These are phyloP conservation scores for Populus ilicifolia DNA, from an alignment of 345 rosid genomes.

Conservation along the genomic window DNA sequence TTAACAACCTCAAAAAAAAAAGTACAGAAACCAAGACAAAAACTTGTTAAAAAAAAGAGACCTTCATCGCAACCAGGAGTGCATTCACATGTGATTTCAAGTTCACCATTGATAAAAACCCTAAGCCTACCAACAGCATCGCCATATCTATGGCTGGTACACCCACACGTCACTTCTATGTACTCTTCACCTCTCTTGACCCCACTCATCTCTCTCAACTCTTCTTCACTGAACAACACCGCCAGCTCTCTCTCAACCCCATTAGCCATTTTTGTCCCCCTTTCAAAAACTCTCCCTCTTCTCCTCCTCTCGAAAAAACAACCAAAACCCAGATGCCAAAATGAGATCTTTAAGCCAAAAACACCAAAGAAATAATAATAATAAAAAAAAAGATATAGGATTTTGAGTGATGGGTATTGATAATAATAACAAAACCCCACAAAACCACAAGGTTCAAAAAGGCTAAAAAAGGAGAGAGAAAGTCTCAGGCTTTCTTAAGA, in stretches of 20 bases:
- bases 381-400: not conserved
- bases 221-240: conserved; percentile 70
- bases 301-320: not conserved
- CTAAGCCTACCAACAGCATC: conserved; percentile 99
- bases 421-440: conserved; percentile 32
- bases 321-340: conserved; percentile 4
- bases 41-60: conserved; percentile 25
- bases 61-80: conserved; percentile 99
- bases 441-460: conserved; percentile 6
- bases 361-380: conserved; percentile 12
- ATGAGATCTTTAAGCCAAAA: conserved; percentile 18
- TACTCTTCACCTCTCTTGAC: conserved; percentile 62
- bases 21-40: not conserved
- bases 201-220: conserved; percentile 79
- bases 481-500: conserved; percentile 16
- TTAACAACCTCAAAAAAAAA: not conserved
- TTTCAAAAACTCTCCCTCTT: conserved; percentile 8
- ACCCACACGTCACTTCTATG: conserved; percentile 94
- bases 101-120: conserved; percentile 93
- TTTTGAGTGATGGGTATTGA: conserved; percentile 36
- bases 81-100: conserved; percentile 95
- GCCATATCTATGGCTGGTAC: conserved; percentile 97
- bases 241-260: conserved; percentile 46
- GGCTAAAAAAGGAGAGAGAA: conserved; percentile 11
- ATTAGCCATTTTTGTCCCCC: conserved; percentile 46